phyloP scores from a whole-genome alignment of 768 basidiomycete genomes.

The Podaxis mareebaensis region DNA sequence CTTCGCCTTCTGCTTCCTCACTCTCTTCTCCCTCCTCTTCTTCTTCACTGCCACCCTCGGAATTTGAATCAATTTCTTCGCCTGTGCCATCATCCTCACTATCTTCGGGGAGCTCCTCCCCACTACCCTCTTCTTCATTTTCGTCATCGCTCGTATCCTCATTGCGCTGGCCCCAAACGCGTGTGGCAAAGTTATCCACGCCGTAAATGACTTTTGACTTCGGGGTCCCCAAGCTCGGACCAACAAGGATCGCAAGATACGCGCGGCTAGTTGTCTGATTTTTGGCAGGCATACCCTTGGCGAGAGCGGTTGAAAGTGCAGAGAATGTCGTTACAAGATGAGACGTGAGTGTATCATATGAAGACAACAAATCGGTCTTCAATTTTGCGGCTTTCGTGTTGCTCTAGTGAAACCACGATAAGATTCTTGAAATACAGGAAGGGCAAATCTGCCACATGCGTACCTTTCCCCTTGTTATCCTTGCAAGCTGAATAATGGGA shows the following conservation, averaged over 20 bases:
- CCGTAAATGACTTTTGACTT: conserved; percentile 62
- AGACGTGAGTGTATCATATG: conserved; percentile 71
- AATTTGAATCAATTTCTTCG: conserved; percentile 5
- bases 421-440: background rate
- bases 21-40: conserved; percentile 15
- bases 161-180: conserved; percentile 36
- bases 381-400: conserved; percentile 55
- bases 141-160: conserved; percentile 17
- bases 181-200: conserved; percentile 64
- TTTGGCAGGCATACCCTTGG: conserved; percentile 23
- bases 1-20: conserved; percentile 7
- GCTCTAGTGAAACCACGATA: conserved; percentile 28
- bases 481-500: conserved; percentile 64
- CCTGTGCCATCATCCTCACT: conserved; percentile 19
- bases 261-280: conserved; percentile 30
- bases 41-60: conserved; percentile 4
- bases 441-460: conserved; percentile 15
- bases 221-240: conserved; percentile 62
- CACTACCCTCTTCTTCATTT: conserved; percentile 19
- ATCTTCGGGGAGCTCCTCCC: conserved; percentile 21
- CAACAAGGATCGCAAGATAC: conserved; percentile 65
- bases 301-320: conserved; percentile 68
- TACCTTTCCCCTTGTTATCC: conserved; percentile 50
- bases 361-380: conserved; percentile 58
- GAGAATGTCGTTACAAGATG: conserved; percentile 77